Base-by-base conservation (phyloP, 345 rosid genomes). In the Sapria himalayana region DNA sequence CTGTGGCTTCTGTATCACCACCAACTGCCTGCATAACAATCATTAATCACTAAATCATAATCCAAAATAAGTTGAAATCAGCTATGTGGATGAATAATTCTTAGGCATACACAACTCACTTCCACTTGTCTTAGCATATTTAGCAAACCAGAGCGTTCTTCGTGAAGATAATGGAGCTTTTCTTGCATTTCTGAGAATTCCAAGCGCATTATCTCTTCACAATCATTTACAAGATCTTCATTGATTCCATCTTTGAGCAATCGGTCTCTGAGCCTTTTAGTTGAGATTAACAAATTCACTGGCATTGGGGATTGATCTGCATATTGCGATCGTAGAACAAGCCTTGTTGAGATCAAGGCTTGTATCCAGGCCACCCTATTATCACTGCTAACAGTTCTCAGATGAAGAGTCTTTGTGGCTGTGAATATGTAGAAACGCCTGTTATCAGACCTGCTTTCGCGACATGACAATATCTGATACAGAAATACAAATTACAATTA, bases 371-470 rank as follows among this genome's bases (percentile, higher is more conserved):
- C 86, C 39, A 59, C 70, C 48, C 93, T 69, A 57, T 89, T 93
- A 34, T 57, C 52, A 48, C 51, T 82, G 11, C 94, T 76, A 55
- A 69, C 78, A 47, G 93, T 79, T 60, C 98, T 71, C 43, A 89
- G 43, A 64, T 89, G 98, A 60, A 89, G 86, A 9, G 98, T 89
- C 67, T 89, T 89, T 12, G 95, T 82, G 18, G 95, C 93, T 49
- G 95, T 89, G 48, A 89, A 79, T 56, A 89, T 75, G 65, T 85
- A 85, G 52, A 85, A 85, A 52, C 74, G 68, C 66, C 76, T 54
- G 46, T 79, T 84, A 45, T 89, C 98, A 3, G 95, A 82, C 59
- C 72, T 89, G 81, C 98, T 89, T 68, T 82, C 98, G 27, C 99
- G 67, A 63, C 82, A 89, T 27, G 99, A 89, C 0, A 93, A 82